phyloP scores from a whole-genome alignment of 1,139 yeast genomes.

The Kodamaea arcana region DNA sequence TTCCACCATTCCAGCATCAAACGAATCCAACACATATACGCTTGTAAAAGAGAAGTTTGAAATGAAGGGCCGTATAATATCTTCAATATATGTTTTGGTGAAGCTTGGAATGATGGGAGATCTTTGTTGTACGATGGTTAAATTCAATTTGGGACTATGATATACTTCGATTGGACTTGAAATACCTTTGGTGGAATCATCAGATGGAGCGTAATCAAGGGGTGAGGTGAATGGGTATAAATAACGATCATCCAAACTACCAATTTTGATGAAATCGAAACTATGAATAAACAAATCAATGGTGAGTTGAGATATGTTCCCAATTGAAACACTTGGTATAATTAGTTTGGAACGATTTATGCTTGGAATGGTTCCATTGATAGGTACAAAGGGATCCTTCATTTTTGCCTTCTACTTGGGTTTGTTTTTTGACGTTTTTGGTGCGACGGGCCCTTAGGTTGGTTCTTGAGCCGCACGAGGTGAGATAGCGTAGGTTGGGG shows the following conservation, averaged over 20 bases:
- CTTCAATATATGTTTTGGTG: conserved; percentile 46
- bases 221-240: conserved; percentile 87
- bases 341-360: conserved; percentile 33
- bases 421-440: no score
- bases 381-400: conserved; percentile 2
- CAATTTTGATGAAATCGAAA: conserved; percentile 46
- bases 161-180: conserved; percentile 63
- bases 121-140: conserved; percentile 72
- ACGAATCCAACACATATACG: conserved; percentile 64
- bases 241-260: conserved; percentile 53
- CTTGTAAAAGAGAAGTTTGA: conserved; percentile 34
- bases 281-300: conserved; percentile 71
- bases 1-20: conserved; percentile 56
- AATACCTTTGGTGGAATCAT: conserved; percentile 28
- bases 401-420: conserved; percentile 1
- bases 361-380: not conserved
- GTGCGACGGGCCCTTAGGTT: no score
- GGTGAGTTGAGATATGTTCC: conserved; percentile 85
- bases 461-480: no score
- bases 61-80: conserved; percentile 53
- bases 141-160: conserved; percentile 28
- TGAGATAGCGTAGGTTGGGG: no score
- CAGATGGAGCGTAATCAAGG: conserved; percentile 38
- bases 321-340: conserved; percentile 79
- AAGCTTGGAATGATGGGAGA: conserved; percentile 77